Evolutionary conservation across 2,329 filamentous ascomycete species (phyloP), one percentile per base, ranked within the genome.

Genomic region (Graphiopsis chlorocephala): DNA sequence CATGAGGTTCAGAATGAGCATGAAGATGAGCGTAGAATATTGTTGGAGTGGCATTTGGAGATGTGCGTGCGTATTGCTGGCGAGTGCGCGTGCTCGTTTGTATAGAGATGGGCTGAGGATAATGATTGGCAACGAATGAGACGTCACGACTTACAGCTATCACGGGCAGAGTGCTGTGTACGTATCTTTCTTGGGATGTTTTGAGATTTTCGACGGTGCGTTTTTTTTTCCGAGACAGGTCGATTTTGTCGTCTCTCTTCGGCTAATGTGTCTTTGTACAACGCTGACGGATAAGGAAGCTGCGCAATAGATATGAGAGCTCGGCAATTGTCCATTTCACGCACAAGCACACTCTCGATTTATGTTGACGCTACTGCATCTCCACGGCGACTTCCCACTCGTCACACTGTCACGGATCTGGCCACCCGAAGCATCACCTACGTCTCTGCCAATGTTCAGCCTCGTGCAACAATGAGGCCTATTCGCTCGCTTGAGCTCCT

Each of bases 11-110:
- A 2, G 0, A 23, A 28, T 10, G 17, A 10, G 25, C 6, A 50
- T 28, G 12, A 5, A 2, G 20, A 15, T n/a, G 5, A n/a, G 35
- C n/a, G 35, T 15, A 17, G 17, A 75, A 52, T 25, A 14, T 7
- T 31, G 26, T 17, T 17, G n/a, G 57, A 47, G 20, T 45, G 57
- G 42, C 28, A 60, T 45, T 28, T 47, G 20, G 38, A 60, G 7
- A 35, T 3, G 28, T 57, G 53, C 28, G 29, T 57, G 31, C 53
- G 53, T 57, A n/a, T 57, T 31, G 23, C 31, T 38, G 53, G 53
- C 2, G 53, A 57, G 20, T 57, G 53, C 23, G 53, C 28, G 23
- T 57, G 53, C 53, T 10, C 20, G 2, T 35, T 35, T 38, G 53
- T 57, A 57, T 57, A 57, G 53, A 57, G 23, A 26, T 45, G 38